Conservation (phyloP, 1,284 basidiomycete genomes). For the Microbotryomycetes sp. region DNA sequence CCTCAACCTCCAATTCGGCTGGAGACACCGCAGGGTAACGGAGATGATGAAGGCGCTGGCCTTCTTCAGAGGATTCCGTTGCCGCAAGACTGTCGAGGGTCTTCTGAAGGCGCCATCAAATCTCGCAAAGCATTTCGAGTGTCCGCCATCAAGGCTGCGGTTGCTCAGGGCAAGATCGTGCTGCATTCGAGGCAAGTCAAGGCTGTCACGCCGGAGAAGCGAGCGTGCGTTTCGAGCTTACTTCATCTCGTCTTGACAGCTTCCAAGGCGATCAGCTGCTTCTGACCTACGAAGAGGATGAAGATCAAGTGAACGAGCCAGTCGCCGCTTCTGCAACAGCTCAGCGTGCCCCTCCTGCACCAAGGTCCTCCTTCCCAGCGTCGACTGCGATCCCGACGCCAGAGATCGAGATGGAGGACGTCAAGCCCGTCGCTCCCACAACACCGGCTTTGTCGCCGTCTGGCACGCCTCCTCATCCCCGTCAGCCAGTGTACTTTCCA, state of each 20-base stretch:
- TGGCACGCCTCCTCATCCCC: background rate
- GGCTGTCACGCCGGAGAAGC: no score
- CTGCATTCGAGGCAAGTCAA: background rate
- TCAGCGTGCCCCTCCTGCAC: background rate
- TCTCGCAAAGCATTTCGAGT: background rate
- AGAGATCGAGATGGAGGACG: constrained; percentile 5
- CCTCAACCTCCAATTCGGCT: no score
- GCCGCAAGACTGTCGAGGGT: background rate
- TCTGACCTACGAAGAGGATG: background rate
- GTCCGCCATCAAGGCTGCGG: background rate
- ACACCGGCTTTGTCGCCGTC: background rate
- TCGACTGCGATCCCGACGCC: background rate
- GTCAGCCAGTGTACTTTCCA: constrained; percentile 10
- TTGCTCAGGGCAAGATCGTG: background rate
- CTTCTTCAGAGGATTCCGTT: background rate
- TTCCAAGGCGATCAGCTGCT: background rate
- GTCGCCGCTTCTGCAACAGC: background rate
- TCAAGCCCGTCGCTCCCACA: background rate
- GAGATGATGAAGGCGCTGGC: no score
- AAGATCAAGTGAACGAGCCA: background rate
- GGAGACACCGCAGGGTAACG: no score
- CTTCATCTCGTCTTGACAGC: background rate
- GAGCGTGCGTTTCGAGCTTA: no score
- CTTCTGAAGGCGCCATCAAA: background rate
- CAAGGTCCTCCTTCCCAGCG: background rate